Base-by-base conservation (phyloP, 129 eudicot genomes). In the Ambrosia trifida region DNA sequence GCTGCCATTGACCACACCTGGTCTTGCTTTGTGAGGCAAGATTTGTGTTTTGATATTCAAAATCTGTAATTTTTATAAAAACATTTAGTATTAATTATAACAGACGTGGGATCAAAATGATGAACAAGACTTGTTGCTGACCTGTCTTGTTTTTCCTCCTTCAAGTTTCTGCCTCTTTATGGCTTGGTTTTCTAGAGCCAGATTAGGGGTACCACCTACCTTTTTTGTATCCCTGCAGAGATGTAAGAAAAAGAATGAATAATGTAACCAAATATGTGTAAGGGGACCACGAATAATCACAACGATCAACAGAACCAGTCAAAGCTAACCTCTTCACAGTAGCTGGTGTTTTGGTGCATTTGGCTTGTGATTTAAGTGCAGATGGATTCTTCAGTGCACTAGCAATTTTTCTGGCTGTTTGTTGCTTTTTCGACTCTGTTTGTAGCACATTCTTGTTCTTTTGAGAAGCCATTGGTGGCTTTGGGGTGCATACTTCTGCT, bases 111-210 rank as follows among this genome's bases (percentile, higher is more conserved):
- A 66, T 52, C 19, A 20, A 11, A 67, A 53, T n/a, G 43, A 36
- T 17, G 47, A 7, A 60, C 33, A 64, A 2, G 38, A 38, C 38
- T 1, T 6, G 2, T 65, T 49, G 66, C 81, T 36, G 13, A 93
- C 98, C 96, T 87, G 93, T 75, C 96, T 82, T 53, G 91, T 66
- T 81, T 88, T 82, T 33, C 96, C 99, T 36, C 82, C 96, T 58
- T 95, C 99, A 61, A 95, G 84, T 77, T 90, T 95, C 80, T 95
- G 99, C 69, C 89, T 79, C 80, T 95, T 95, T 66, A 95, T 81
- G 64, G 99, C 89, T 79, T 85, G 99, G 79, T 90, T 87, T 72
- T 90, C 99, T 53, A 73, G 91, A 36, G 83, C 91, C 28, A 90
- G 64, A 69, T 74, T 87, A 7, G 91, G 86, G 54, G 96, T 83